A percentile compares a stretch with the other conserved stretches of the same genome.
Conservation (phyloP, 2,329 filamentous ascomycete species). For the Pseudogymnoascus sp. region DNA sequence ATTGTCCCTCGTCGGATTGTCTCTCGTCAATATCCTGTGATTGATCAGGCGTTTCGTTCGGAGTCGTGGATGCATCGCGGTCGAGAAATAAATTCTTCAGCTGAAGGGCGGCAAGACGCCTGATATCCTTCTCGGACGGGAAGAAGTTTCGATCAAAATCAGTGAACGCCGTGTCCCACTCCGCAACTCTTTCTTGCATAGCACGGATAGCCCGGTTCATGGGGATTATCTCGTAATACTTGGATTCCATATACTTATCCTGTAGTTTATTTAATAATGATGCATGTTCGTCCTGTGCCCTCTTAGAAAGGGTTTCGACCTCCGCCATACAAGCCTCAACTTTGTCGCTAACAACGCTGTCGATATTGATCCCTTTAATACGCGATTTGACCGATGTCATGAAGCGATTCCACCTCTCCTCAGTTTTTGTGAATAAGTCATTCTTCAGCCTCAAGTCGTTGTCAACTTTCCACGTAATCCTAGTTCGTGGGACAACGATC, state of each 20-base stretch:
- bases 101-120: conserved; percentile 82
- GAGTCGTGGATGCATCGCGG: conserved; percentile 66
- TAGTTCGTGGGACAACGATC: conserved; percentile 80
- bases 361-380: conserved; percentile 79
- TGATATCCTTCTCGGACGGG: conserved; percentile 89
- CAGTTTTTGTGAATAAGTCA: conserved; percentile 72
- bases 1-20: conserved; percentile 23
- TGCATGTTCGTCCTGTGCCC: conserved; percentile 74
- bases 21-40: conserved; percentile 41
- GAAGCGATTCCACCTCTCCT: conserved; percentile 76
- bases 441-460: conserved; percentile 90
- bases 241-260: conserved; percentile 83
- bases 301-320: conserved; percentile 68
- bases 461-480: conserved; percentile 96
- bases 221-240: conserved; percentile 94
- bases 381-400: conserved; percentile 78
- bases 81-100: conserved; percentile 92
- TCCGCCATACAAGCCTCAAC: conserved; percentile 72
- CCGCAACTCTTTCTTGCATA: conserved; percentile 84
- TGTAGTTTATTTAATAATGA: conserved; percentile 69
- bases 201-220: conserved; percentile 81
- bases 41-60: conserved; percentile 55
- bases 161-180: conserved; percentile 85
- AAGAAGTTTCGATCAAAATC: conserved; percentile 92
- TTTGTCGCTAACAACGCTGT: conserved; percentile 84